Evolutionary conservation across 2,329 filamentous ascomycete genomes (phyloP), one percentile per base, ranked within the genome.

Genomic region (Dactylellina parvicollis): DNA sequence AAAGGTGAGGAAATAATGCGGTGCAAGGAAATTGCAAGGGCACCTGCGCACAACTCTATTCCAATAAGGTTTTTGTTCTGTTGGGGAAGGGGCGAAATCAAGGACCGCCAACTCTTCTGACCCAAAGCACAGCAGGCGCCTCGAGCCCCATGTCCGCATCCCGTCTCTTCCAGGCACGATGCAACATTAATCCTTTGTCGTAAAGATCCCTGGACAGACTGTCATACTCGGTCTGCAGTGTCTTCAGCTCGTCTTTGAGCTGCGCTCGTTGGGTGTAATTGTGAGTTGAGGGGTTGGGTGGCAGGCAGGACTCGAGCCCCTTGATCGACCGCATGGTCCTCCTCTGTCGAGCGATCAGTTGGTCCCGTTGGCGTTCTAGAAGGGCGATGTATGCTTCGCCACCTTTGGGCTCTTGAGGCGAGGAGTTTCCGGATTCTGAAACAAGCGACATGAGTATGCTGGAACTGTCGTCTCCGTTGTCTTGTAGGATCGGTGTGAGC

Each of bases 101-200:
- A 40, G 59, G 59, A 26, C 62, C 64, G n/a, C 64, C 70, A 14
- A 69, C 70, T 50, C 62, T 57, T 46, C 64, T 56, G 22, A 77
- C 75, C 77, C 77, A 78, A 34, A 78, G 64, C 34, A 78, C 76
- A 22, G 77, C 77, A 12, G 77, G 76, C 14, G 75, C 75, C 46
- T 78, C 76, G 5, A 69, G 56, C 2, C 77, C 77, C 62, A 76
- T 75, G 44, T 75, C 71, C 32, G 75, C 77, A 67, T 77, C 77
- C 47, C 74, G 66, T 59, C 77, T 74, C 42, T 75, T 77, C 76
- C 77, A 78, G 2, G 77, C 77, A 16, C 77, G 74, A 66, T 77
- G 76, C 38, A 78, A 60, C 71, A 75, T 76, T 65, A 78, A 70
- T 12, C 77, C 77, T 24, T 74, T 75, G 44, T 78, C 77, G 59